Conservation (phyloP, 176 grass and related monocot species). For the Chloris gayana region DNA sequence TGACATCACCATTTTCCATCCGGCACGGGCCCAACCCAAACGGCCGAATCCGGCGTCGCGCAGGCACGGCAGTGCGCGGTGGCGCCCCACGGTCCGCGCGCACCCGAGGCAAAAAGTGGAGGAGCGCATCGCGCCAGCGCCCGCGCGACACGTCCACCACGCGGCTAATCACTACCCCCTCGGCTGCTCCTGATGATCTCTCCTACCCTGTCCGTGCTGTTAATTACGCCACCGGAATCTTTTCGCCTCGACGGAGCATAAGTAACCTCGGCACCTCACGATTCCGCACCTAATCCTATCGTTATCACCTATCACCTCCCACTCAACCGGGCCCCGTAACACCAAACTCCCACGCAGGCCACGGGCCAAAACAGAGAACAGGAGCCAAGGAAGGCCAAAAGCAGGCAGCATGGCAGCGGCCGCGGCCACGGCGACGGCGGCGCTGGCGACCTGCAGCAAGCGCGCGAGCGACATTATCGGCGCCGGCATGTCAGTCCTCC, state of each 20-base stretch:
- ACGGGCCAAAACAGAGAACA: neutral
- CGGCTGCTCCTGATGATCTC: neutral
- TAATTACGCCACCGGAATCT: neutral
- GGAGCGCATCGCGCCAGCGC: neutral
- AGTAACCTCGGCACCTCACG: slow-evolving; percentile 6
- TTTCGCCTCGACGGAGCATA: neutral
- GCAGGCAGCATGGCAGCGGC: slow-evolving; percentile 27
- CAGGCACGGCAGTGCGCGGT: too few relatives aligned
- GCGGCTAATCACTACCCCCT: neutral
- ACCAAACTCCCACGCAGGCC: neutral
- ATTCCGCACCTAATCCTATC: slow-evolving; percentile 46
- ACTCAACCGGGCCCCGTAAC: slow-evolving; percentile 20
- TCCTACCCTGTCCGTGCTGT: neutral
- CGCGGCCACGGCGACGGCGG: slow-evolving; percentile 25
- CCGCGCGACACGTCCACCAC: neutral
- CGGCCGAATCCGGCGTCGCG: too few relatives aligned
- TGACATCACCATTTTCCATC: too few relatives aligned
- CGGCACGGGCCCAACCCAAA: too few relatives aligned
- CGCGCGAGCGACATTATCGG: slow-evolving; percentile 21
- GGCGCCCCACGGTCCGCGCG: too few relatives aligned
- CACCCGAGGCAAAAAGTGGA: too few relatives aligned
- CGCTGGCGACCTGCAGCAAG: slow-evolving; percentile 34
- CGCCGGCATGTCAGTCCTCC: slow-evolving; percentile 26
- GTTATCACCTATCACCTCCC: slow-evolving; percentile 29
- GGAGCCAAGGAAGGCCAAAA: neutral